A percentile compares a stretch with the other conserved stretches of the same genome.
Conservation (phyloP, 495 filamentous ascomycete species). For the Pyrenopolyporus hunteri region DNA sequence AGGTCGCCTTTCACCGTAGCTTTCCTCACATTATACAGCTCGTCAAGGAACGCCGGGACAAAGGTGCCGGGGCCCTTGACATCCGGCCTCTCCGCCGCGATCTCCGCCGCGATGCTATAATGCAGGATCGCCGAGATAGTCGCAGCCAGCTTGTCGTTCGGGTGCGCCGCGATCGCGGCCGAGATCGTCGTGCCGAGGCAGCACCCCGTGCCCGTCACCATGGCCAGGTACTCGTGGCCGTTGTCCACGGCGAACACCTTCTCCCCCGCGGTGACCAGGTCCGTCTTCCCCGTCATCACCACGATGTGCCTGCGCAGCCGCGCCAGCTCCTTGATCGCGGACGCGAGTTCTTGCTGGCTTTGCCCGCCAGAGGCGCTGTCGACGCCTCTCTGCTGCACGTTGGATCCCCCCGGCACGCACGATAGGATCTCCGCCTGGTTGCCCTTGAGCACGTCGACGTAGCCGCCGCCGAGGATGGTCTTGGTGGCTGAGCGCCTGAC, state of each 20-base stretch:
- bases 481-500: constrained; percentile 73
- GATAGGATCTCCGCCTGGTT: constrained; percentile 90
- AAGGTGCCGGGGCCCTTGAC: constrained; percentile 86
- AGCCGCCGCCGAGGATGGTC: constrained; percentile 72
- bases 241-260: constrained; percentile 72
- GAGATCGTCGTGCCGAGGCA: constrained; percentile 82
- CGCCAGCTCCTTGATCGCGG: constrained; percentile 69
- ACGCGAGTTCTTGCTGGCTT: constrained; percentile 59
- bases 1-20: constrained; percentile 55
- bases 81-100: constrained; percentile 65
- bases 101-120: constrained; percentile 86
- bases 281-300: constrained; percentile 82
- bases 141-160: constrained; percentile 68
- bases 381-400: constrained; percentile 81
- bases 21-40: constrained; percentile 58
- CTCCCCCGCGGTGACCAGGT: constrained; percentile 79
- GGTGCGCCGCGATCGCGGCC: constrained; percentile 67
- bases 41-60: constrained; percentile 84
- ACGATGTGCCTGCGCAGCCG: constrained; percentile 71
- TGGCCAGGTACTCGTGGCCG: constrained; percentile 77
- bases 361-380: constrained; percentile 72
- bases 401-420: constrained; percentile 66
- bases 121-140: constrained; percentile 71
- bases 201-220: constrained; percentile 89
- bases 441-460: constrained; percentile 90